Evolutionary conservation across 306 rosid genomes (phyloP).

Genomic region (Rubus parviflorus): DNA sequence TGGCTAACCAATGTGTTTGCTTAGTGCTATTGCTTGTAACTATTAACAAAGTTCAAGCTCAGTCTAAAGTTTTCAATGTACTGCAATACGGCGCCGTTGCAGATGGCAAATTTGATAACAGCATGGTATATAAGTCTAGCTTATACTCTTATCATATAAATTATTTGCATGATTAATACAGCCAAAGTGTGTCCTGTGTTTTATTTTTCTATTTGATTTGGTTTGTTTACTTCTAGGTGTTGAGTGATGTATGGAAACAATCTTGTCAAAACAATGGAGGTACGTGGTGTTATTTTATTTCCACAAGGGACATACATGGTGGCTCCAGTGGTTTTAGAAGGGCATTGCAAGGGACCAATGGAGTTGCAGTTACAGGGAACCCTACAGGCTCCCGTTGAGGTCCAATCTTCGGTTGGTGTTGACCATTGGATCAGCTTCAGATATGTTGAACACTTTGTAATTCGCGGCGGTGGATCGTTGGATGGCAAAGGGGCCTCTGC

Average conservation of each 20-base stretch:
- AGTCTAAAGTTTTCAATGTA: slow-evolving; percentile 7
- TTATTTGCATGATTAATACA: neutral
- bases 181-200: neutral
- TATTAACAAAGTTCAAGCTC: slow-evolving; percentile 7
- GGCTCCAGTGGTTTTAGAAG: slow-evolving; percentile 13
- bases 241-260: slow-evolving; percentile 7
- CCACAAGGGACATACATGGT: slow-evolving; percentile 23
- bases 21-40: neutral
- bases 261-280: slow-evolving; percentile 17
- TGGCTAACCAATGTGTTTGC: neutral
- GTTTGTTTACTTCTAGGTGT: slow-evolving; percentile 5
- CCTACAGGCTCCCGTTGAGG: slow-evolving; percentile 6
- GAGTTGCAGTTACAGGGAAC: slow-evolving; percentile 1
- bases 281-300: slow-evolving; percentile 8
- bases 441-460: neutral
- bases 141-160: too few species aligned
- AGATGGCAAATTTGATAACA: slow-evolving; percentile 12
- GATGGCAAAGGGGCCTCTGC: slow-evolving; percentile 24
- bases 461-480: slow-evolving; percentile 18
- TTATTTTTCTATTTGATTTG: neutral
- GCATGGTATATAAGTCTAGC: slow-evolving; percentile 18
- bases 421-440: slow-evolving; percentile 21
- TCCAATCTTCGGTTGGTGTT: neutral
- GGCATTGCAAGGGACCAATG: slow-evolving; percentile 24
- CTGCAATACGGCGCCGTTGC: slow-evolving; percentile 2